Evolutionary conservation across 2,329 filamentous ascomycete species (phyloP).

Genomic region (Stemphylium lycopersici): DNA sequence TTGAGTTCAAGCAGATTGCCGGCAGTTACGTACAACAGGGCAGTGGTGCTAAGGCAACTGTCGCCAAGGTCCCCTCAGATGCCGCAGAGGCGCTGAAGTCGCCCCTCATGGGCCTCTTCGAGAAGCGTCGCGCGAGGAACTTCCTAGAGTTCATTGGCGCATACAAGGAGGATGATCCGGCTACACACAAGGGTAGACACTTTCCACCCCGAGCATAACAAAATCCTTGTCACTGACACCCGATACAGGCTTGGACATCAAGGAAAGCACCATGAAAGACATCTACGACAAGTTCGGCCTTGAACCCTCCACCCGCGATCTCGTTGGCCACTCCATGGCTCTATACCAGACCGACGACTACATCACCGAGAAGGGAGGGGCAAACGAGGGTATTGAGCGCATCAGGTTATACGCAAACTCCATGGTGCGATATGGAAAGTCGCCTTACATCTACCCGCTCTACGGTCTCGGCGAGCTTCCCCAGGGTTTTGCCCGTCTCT

Average conservation of each 20-base stretch:
- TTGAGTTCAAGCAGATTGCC: slow-evolving; percentile 71
- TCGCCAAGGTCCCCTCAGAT: slow-evolving; percentile 96
- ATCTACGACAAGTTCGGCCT: slow-evolving; percentile 98
- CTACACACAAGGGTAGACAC: slow-evolving; percentile 82
- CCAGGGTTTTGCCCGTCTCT: slow-evolving; percentile 95
- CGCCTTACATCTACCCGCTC: slow-evolving; percentile 98
- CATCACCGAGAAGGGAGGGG: slow-evolving; percentile 72
- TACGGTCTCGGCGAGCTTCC: slow-evolving; percentile 97
- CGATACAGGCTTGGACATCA: slow-evolving; percentile 72
- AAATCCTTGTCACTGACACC: background rate
- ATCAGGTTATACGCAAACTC: slow-evolving; percentile 98
- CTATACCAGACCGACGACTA: slow-evolving; percentile 92
- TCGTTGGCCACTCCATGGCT: slow-evolving; percentile 98
- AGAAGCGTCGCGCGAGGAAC: slow-evolving; percentile 95
- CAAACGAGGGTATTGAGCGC: slow-evolving; percentile 85
- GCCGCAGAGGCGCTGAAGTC: slow-evolving; percentile 86
- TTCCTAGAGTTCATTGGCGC: slow-evolving; percentile 95
- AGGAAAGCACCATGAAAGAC: slow-evolving; percentile 89
- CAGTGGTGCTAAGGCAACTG: slow-evolving; percentile 78
- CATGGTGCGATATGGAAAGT: slow-evolving; percentile 96
- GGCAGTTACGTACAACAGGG: slow-evolving; percentile 97
- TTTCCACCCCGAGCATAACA: background rate
- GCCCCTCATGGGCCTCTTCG: slow-evolving; percentile 94
- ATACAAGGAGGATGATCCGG: slow-evolving; percentile 80
- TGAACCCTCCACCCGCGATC: slow-evolving; percentile 87